These are phyloP conservation scores for Celoporthe dispersa DNA, from an alignment of 2,329 filamentous ascomycete species.

Conservation along the genomic window DNA sequence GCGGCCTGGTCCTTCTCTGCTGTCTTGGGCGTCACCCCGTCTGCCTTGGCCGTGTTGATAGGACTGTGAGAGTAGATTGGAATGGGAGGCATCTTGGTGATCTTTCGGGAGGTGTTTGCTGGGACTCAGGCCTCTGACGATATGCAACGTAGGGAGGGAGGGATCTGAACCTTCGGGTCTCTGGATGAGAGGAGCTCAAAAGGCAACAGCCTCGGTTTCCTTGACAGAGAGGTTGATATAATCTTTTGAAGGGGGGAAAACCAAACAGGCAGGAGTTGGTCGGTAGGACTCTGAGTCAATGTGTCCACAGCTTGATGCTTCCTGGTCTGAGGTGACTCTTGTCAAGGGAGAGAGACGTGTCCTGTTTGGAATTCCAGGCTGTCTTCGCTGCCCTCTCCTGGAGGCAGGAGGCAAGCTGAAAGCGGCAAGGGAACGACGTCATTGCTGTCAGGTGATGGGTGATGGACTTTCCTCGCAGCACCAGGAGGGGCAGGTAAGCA, in stretches of 20 bases:
- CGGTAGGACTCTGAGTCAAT: background rate
- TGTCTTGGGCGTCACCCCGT: slow-evolving; percentile 53
- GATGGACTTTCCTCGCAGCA: background rate
- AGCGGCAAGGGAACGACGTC: slow-evolving; percentile 12
- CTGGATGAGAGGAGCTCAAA: background rate
- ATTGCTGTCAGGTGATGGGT: slow-evolving; percentile 14
- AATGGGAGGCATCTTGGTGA: slow-evolving; percentile 61
- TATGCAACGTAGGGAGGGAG: background rate
- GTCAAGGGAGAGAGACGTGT: slow-evolving; percentile 7
- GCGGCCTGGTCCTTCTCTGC: slow-evolving; percentile 30
- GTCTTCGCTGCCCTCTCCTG: background rate
- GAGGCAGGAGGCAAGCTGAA: background rate
- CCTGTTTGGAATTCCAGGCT: background rate
- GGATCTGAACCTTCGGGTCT: no score
- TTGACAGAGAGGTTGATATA: background rate
- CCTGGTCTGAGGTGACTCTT: background rate
- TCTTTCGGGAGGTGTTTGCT: background rate
- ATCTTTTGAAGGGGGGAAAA: background rate
- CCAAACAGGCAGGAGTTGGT: background rate
- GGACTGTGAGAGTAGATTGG: slow-evolving; percentile 63
- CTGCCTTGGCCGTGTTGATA: slow-evolving; percentile 60
- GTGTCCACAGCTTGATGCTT: background rate
- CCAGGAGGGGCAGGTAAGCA: background rate
- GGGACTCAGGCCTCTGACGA: background rate
- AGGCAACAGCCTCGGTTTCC: background rate